Evolutionary conservation across 106 monocot species (phyloP).

Genomic region (Xerophyta viscosa): DNA sequence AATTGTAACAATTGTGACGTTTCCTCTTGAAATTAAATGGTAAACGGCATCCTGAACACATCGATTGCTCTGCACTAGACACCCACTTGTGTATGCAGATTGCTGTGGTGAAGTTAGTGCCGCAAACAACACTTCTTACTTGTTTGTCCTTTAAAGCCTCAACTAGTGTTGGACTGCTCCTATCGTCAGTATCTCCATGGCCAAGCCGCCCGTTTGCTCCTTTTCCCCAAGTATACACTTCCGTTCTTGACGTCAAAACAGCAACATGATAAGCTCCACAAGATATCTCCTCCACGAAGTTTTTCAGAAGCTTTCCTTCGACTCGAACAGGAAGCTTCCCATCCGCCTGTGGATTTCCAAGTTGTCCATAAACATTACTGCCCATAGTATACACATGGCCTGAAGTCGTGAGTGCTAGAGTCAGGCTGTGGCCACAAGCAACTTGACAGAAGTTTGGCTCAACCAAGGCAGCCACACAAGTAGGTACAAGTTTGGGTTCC

Average conservation of each 20-base stretch:
- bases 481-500: conserved; percentile 66
- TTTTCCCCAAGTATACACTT: conserved; percentile 86
- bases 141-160: conserved; percentile 80
- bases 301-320: conserved; percentile 62
- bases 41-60: conserved; percentile 86
- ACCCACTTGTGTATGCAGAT: conserved; percentile 82
- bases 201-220: conserved; percentile 76
- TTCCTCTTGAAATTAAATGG: conserved; percentile 98
- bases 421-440: conserved; percentile 77
- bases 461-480: conserved; percentile 64
- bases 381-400: conserved; percentile 85
- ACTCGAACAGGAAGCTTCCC: conserved; percentile 64
- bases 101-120: conserved; percentile 69
- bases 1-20: conserved; percentile 96
- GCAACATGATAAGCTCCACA: conserved; percentile 87
- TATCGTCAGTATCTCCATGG: conserved; percentile 66
- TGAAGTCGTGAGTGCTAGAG: conserved; percentile 64
- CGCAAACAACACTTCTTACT: conserved; percentile 69
- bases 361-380: conserved; percentile 74
- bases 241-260: conserved; percentile 77
- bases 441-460: conserved; percentile 76
- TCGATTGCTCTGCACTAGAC: conserved; percentile 83
- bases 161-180: conserved; percentile 54
- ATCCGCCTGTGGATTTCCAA: conserved; percentile 64
- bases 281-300: conserved; percentile 66